Evolutionary conservation across 2,329 filamentous ascomycete genomes (phyloP).

Genomic region (Ophiostoma fasciatum): DNA sequence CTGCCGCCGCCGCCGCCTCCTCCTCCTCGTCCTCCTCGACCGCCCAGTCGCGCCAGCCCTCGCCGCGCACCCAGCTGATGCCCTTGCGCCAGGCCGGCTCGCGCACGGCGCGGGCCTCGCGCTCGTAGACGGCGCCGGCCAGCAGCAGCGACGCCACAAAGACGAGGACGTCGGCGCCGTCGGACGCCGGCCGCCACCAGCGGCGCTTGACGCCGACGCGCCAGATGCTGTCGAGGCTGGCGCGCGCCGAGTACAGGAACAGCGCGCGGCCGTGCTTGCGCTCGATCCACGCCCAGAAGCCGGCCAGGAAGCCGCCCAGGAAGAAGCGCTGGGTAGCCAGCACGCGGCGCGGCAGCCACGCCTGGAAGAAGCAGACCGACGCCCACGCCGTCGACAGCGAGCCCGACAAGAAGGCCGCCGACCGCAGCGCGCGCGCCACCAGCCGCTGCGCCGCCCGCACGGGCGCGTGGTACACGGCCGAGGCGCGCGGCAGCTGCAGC

Average conservation of each 20-base stretch:
- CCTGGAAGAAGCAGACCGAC: slow-evolving; percentile 77
- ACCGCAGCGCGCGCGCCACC: slow-evolving; percentile 53
- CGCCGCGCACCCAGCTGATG: slow-evolving; percentile 58
- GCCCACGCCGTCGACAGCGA: slow-evolving; percentile 82
- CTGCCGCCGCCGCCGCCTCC: slow-evolving; percentile 33
- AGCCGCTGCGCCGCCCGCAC: slow-evolving; percentile 51
- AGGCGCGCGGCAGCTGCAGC: slow-evolving; percentile 52
- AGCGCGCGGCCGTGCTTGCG: slow-evolving; percentile 46
- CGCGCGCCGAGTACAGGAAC: slow-evolving; percentile 64
- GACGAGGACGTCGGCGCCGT: slow-evolving; percentile 69
- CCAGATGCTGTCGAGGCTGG: slow-evolving; percentile 75
- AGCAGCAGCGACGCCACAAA: slow-evolving; percentile 68
- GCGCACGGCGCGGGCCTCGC: slow-evolving; percentile 50
- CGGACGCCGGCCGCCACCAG: slow-evolving; percentile 81
- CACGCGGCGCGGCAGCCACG: slow-evolving; percentile 55
- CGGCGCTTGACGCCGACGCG: slow-evolving; percentile 85
- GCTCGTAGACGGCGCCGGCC: slow-evolving; percentile 64
- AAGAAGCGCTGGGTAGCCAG: slow-evolving; percentile 80
- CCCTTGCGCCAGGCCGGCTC: slow-evolving; percentile 56
- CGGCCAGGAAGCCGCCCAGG: slow-evolving; percentile 71
- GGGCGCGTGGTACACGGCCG: slow-evolving; percentile 51
- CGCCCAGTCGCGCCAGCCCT: slow-evolving; percentile 58
- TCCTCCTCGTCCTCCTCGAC: slow-evolving; percentile 35
- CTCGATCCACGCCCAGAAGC: slow-evolving; percentile 72
- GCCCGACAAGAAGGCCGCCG: slow-evolving; percentile 65